Evolutionary conservation across 805 yeast species (phyloP).

Genomic region (Ogataea henricii): DNA sequence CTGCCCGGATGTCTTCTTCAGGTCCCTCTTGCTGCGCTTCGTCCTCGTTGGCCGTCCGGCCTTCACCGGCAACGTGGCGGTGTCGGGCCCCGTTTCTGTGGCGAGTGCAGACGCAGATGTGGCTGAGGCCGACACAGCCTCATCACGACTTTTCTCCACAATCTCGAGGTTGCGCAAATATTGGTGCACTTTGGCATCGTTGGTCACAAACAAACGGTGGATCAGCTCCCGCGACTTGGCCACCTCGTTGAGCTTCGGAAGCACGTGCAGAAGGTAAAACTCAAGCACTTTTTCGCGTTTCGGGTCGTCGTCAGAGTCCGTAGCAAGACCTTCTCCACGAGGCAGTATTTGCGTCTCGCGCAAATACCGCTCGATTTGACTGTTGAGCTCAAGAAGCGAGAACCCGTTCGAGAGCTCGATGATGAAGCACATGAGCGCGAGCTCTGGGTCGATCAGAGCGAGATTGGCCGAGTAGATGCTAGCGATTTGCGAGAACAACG

Average conservation of each 20-base stretch:
- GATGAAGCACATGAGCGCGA: constrained; percentile 33
- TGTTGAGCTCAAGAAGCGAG: constrained; percentile 18
- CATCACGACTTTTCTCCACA: constrained; percentile 7
- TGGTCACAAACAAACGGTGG: constrained; percentile 20
- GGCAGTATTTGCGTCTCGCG: constrained; percentile 19
- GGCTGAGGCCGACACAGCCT: constrained; percentile 5
- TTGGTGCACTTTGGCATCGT: constrained; percentile 16
- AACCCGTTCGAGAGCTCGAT: constrained; percentile 34
- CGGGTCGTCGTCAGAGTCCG: constrained; percentile 5
- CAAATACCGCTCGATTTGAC: constrained; percentile 30
- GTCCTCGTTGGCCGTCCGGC: not conserved
- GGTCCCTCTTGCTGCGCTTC: not conserved
- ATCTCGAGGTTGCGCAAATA: constrained; percentile 18
- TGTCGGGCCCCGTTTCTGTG: not conserved
- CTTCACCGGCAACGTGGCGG: not conserved
- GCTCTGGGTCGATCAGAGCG: constrained; percentile 26
- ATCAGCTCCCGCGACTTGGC: constrained; percentile 22
- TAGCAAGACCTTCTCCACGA: constrained; percentile 18
- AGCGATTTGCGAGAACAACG: constrained; percentile 23
- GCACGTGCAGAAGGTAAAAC: constrained; percentile 29
- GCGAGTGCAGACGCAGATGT: constrained; percentile 2
- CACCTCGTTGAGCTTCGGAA: constrained; percentile 23
- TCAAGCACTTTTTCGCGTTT: constrained; percentile 24
- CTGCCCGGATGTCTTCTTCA: not conserved
- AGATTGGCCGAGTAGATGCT: constrained; percentile 16